Conservation (phyloP, 2,329 filamentous ascomycete genomes). For the Clonostachys chloroleuca region DNA sequence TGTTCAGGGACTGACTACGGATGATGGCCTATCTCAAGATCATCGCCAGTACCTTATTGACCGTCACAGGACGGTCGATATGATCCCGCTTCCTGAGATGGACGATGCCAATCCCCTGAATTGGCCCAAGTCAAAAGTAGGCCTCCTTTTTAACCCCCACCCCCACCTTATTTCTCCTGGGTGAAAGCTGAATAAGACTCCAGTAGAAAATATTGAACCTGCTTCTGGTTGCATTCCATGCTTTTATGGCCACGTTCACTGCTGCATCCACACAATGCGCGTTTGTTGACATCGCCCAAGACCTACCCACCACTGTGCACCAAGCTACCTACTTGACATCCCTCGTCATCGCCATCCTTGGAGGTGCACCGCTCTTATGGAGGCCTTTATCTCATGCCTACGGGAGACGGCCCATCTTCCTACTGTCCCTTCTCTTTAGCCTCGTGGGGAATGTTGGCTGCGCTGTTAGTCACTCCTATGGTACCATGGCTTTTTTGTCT, state of each 20-base stretch:
- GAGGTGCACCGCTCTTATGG: too few relatives aligned
- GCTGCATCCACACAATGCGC: conserved; percentile 49
- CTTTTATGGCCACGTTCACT: conserved; percentile 52
- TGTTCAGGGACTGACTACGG: too few relatives aligned
- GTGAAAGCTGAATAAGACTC: too few relatives aligned
- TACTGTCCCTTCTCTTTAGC: conserved; percentile 40
- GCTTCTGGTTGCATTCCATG: conserved; percentile 49
- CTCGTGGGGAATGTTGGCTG: conserved; percentile 46
- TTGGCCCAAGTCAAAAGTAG: conserved; percentile 4
- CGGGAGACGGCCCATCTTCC: conserved; percentile 41
- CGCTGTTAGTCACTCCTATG: conserved; percentile 40
- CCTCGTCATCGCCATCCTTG: conserved; percentile 23
- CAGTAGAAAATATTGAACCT: conserved; percentile 46
- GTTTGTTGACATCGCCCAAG: conserved; percentile 45
- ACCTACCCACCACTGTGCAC: conserved; percentile 42
- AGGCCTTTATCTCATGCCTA: too few relatives aligned
- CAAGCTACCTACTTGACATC: conserved; percentile 33
- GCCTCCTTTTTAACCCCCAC: too few relatives aligned
- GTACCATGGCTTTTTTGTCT: conserved; percentile 42
- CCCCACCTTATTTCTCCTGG: too few relatives aligned
- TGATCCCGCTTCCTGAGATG: conserved; percentile 7
- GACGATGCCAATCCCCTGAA: conserved; percentile 7
- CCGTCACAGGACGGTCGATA: conserved; percentile 5
- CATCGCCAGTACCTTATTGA: conserved; percentile 5
- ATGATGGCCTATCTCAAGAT: not conserved